phyloP scores from a whole-genome alignment of 2,329 filamentous ascomycete species.

The Phialophora macrospora region DNA sequence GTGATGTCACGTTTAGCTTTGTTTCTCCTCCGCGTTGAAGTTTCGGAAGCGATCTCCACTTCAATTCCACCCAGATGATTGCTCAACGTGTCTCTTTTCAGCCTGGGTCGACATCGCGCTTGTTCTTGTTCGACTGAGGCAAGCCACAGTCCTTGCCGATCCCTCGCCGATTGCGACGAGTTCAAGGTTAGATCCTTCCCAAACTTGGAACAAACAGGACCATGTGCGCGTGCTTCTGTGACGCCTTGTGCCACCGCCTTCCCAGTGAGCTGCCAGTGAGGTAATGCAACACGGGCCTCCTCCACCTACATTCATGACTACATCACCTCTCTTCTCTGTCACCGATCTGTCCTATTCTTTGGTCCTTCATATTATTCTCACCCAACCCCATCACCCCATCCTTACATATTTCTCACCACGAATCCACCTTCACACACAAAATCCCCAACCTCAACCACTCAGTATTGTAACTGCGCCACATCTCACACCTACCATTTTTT shows the following conservation, averaged over 20 bases:
- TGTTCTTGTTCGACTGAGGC: conserved; percentile 6
- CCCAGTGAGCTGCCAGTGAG: conserved; percentile 20
- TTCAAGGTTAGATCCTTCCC: conserved; percentile 10
- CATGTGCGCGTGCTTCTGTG: conserved; percentile 16
- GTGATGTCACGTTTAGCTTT: conserved; percentile 17
- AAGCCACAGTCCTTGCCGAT: conserved; percentile 18
- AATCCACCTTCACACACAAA: conserved; percentile 12
- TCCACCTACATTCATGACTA: conserved; percentile 23
- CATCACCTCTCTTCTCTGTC: conserved; percentile 20
- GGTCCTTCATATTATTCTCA: neutral
- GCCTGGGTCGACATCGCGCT: neutral
- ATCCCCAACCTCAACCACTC: neutral
- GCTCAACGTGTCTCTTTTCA: conserved; percentile 13
- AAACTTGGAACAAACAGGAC: conserved; percentile 16
- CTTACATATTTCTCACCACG: conserved; percentile 5
- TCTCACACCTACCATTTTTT: conserved; percentile 2
- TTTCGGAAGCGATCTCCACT: conserved; percentile 12
- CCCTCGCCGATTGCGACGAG: conserved; percentile 12
- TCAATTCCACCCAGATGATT: conserved; percentile 10
- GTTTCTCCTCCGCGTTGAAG: conserved; percentile 6
- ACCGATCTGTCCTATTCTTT: neutral
- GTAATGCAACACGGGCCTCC: conserved; percentile 18
- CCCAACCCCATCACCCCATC: neutral
- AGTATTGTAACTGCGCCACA: neutral
- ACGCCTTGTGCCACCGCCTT: conserved; percentile 16